Percentiles rank a stretch among this genome's conserved stretches.
Conservation (phyloP, 805 yeast genomes). For the Saccharomycopsis sp. region DNA sequence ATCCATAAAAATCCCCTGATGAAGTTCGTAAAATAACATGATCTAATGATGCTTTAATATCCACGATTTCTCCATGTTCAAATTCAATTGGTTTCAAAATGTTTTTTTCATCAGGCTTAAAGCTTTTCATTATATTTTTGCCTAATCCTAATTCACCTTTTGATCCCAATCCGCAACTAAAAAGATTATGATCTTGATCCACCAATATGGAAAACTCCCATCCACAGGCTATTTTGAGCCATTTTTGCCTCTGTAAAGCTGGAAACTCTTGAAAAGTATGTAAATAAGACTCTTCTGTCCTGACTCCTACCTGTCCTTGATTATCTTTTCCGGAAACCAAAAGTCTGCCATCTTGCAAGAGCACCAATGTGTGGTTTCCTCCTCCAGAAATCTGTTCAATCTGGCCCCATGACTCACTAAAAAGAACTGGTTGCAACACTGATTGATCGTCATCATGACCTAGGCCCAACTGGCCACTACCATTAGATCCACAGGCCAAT, state of each 20-base stretch:
- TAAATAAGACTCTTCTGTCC: not conserved
- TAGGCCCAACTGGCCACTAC: constrained; percentile 63
- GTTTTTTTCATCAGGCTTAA: not conserved
- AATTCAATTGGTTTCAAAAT: too few relatives aligned
- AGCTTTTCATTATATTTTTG: constrained; percentile 8
- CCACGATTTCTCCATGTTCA: too few relatives aligned
- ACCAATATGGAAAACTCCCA: constrained; percentile 67
- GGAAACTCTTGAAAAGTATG: not conserved
- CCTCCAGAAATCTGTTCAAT: constrained; percentile 51
- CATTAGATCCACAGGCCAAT: constrained; percentile 76
- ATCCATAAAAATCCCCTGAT: constrained; percentile 41
- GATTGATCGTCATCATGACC: constrained; percentile 39
- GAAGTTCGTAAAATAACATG: constrained; percentile 31
- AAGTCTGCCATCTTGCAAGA: constrained; percentile 42
- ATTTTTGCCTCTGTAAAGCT: constrained; percentile 19
- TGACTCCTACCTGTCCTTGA: constrained; percentile 42
- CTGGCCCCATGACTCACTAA: constrained; percentile 6
- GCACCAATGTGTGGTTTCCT: constrained; percentile 73
- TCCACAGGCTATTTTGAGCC: constrained; percentile 55
- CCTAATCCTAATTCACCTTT: constrained; percentile 70
- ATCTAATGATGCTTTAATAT: constrained; percentile 32
- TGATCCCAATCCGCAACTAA: constrained; percentile 49
- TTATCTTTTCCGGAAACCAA: constrained; percentile 51
- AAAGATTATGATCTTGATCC: constrained; percentile 25
- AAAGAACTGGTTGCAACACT: constrained; percentile 9